Percentiles rank a stretch among this genome's conserved stretches.
These are phyloP conservation scores for Petunia secreta DNA, from an alignment of 257 asterid species.

Conservation along the genomic window DNA sequence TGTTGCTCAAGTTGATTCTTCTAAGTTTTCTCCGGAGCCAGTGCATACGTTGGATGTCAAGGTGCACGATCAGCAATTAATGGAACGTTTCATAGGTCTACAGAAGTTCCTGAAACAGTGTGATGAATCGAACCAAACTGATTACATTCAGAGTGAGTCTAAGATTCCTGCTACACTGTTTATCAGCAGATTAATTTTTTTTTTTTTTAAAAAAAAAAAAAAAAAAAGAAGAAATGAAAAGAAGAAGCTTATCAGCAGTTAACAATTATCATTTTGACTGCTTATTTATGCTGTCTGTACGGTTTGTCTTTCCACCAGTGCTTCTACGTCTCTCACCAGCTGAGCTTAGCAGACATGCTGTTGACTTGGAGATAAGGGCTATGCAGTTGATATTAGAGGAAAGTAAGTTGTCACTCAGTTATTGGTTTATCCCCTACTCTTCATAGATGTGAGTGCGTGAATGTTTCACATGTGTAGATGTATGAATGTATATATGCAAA, in stretches of 20 bases:
- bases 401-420: conserved; percentile 45
- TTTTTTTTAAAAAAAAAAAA: too few relatives aligned
- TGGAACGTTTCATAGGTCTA: conserved; percentile 64
- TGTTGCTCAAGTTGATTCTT: conserved; percentile 40
- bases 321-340: conserved; percentile 60
- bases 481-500: not conserved
- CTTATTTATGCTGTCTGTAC: conserved; percentile 32
- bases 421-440: not conserved
- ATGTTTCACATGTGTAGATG: not conserved
- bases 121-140: conserved; percentile 61
- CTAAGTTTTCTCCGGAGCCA: conserved; percentile 51
- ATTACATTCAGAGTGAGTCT: conserved; percentile 67
- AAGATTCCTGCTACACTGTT: conserved; percentile 28
- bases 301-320: conserved; percentile 47
- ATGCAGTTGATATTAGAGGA: conserved; percentile 71
- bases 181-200: not conserved
- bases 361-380: conserved; percentile 74
- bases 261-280: not conserved
- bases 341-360: conserved; percentile 81
- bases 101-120: conserved; percentile 79
- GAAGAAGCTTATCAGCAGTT: conserved; percentile 2
- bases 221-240: too few relatives aligned
- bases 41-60: conserved; percentile 44
- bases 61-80: conserved; percentile 55
- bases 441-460: conserved; percentile 11